Evolutionary conservation across 2,329 filamentous ascomycete genomes (phyloP).

Genomic region (Uncinocarpus reesii): DNA sequence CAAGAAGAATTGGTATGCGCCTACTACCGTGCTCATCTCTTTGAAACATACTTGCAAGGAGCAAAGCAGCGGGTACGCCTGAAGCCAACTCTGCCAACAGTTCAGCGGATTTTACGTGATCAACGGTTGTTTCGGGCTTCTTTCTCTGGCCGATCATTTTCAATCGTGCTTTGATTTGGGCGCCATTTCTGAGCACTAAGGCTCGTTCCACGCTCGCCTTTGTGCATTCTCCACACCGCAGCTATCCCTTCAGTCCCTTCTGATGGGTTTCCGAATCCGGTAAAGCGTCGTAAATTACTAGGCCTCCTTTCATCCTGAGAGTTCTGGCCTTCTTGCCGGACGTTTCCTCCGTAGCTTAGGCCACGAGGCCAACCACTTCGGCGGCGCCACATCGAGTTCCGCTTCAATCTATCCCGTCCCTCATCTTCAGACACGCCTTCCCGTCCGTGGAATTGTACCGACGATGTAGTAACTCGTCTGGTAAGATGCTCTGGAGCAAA

Average conservation of each 20-base stretch:
- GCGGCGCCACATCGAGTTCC: slow-evolving; percentile 48
- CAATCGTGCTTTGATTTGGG: slow-evolving; percentile 79
- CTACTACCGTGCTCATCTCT: slow-evolving; percentile 92
- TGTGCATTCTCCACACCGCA: slow-evolving; percentile 42
- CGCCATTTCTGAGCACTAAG: slow-evolving; percentile 76
- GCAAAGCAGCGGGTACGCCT: slow-evolving; percentile 82
- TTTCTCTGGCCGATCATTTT: slow-evolving; percentile 66
- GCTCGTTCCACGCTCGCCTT: slow-evolving; percentile 57
- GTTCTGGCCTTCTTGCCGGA: slow-evolving; percentile 44
- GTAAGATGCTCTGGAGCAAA: slow-evolving; percentile 44
- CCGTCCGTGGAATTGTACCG: slow-evolving; percentile 45
- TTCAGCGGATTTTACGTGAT: slow-evolving; percentile 91
- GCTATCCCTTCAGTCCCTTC: slow-evolving; percentile 54
- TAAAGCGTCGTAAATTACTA: slow-evolving; percentile 56
- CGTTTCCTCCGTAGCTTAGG: slow-evolving; percentile 35
- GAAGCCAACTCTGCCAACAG: slow-evolving; percentile 90
- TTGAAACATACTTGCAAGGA: slow-evolving; percentile 95
- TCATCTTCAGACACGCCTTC: slow-evolving; percentile 67
- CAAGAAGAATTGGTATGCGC: slow-evolving; percentile 84
- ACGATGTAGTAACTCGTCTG: slow-evolving; percentile 57
- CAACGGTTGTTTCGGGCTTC: slow-evolving; percentile 73
- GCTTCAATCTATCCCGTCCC: slow-evolving; percentile 52
- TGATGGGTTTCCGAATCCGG: slow-evolving; percentile 53
- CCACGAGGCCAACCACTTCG: slow-evolving; percentile 49
- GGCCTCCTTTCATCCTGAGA: slow-evolving; percentile 45